A percentile compares a stretch with the other conserved stretches of the same genome.
Evolutionary conservation across 2,329 filamentous ascomycete species (phyloP).

Genomic region (Fusarium subtropicale): DNA sequence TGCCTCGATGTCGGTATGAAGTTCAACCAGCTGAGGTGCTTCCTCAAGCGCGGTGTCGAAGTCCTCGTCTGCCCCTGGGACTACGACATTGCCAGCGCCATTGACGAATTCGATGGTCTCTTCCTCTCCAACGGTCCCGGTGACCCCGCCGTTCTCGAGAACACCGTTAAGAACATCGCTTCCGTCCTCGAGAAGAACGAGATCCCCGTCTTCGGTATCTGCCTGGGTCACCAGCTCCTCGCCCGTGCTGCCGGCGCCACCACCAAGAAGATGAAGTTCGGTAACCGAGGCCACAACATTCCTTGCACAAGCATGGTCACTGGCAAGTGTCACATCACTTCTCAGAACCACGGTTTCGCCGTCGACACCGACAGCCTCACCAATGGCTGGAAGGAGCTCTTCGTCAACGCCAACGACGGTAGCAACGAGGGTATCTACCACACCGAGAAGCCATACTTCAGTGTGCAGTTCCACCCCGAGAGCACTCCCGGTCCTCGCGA

Average conservation of each 20-base stretch:
- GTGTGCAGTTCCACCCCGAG: constrained; percentile 99
- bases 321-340: constrained; percentile 98
- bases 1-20: constrained; percentile 98
- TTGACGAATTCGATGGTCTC: constrained; percentile 91
- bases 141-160: constrained; percentile 86
- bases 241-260: constrained; percentile 86
- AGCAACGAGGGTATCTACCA: constrained; percentile 99
- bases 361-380: constrained; percentile 84
- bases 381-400: constrained; percentile 89
- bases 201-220: constrained; percentile 95
- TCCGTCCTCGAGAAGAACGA: constrained; percentile 80
- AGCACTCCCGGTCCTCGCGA: constrained; percentile 95
- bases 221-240: constrained; percentile 92
- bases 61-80: constrained; percentile 97
- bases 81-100: constrained; percentile 85
- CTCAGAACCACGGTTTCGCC: constrained; percentile 97
- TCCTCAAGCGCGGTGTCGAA: constrained; percentile 90
- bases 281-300: constrained; percentile 98
- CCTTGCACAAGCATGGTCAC: constrained; percentile 96
- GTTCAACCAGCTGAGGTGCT: constrained; percentile 96
- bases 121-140: constrained; percentile 99
- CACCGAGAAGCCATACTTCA: constrained; percentile 88
- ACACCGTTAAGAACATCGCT: constrained; percentile 83
- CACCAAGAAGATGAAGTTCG: constrained; percentile 98
- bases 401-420: constrained; percentile 97